These are phyloP conservation scores for Hypoxylon sp. DNA, from an alignment of 2,329 filamentous ascomycete genomes.

Conservation along the genomic window DNA sequence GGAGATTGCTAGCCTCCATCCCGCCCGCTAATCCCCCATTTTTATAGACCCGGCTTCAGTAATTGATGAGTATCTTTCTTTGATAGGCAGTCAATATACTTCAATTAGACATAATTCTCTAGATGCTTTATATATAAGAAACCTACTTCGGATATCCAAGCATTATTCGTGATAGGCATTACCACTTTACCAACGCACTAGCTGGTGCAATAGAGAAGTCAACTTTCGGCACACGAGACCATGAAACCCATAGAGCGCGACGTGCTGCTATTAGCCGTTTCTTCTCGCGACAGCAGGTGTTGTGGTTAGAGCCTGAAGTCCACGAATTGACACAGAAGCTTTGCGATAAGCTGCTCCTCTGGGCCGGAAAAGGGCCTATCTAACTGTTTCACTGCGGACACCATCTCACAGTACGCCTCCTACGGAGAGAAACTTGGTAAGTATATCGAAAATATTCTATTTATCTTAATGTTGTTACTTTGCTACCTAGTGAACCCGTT, in stretches of 20 bases:
- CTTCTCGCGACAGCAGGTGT: conserved; percentile 47
- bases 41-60: too few species aligned
- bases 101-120: too few species aligned
- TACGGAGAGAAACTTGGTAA: conserved; percentile 38
- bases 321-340: conserved; percentile 26
- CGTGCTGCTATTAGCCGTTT: conserved; percentile 38
- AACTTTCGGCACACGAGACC: conserved; percentile 7
- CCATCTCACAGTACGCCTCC: conserved; percentile 40
- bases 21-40: too few species aligned
- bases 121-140: too few species aligned
- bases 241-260: conserved; percentile 42
- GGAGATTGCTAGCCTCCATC: too few species aligned
- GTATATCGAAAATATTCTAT: too few species aligned
- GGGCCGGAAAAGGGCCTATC: conserved; percentile 44
- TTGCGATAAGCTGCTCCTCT: conserved; percentile 44
- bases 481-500: too few species aligned
- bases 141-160: too few species aligned
- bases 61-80: too few species aligned
- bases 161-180: conserved; percentile 15
- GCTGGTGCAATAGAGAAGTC: not conserved
- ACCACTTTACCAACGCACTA: not conserved
- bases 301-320: conserved; percentile 40
- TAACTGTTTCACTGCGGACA: conserved; percentile 36
- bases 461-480: too few species aligned
- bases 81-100: too few species aligned